Evolutionary conservation across 208 protist genomes (phyloP).

Genomic region (Acanthamoeba castellanii): DNA sequence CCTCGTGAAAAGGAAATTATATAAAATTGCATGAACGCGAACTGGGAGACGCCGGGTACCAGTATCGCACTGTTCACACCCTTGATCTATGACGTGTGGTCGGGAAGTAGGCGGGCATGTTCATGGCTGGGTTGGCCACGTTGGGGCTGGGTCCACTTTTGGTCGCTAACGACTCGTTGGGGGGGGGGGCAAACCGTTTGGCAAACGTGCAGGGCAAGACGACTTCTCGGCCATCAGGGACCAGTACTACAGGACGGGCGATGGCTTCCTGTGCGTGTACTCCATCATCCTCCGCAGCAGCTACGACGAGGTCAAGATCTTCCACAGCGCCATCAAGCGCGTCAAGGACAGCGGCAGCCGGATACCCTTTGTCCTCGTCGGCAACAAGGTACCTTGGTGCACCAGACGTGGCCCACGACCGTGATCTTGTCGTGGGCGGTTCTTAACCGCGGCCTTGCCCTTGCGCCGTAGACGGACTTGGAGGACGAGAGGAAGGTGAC

Average conservation of each 20-base stretch:
- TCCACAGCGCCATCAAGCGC: conserved; percentile 89
- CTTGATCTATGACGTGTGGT: not conserved
- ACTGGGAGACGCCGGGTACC: too few species aligned
- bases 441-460: not conserved
- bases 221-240: conserved; percentile 82
- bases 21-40: too few species aligned
- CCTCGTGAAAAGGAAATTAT: not conserved
- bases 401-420: not conserved
- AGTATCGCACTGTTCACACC: too few species aligned
- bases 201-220: conserved; percentile 77
- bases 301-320: conserved; percentile 88
- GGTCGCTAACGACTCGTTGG: too few species aligned
- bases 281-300: conserved; percentile 85
- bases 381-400: conserved; percentile 89
- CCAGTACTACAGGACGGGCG: conserved; percentile 34
- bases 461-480: not conserved
- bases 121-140: too few species aligned
- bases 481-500: conserved; percentile 61
- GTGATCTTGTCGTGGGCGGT: not conserved
- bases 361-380: conserved; percentile 86
- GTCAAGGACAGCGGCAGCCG: conserved; percentile 86
- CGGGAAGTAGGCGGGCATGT: too few species aligned
- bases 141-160: not conserved
- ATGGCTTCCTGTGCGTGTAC: conserved; percentile 72
- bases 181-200: too few species aligned